Conservation (phyloP, 2,329 filamentous ascomycete genomes). For the Fusarium guadeloupense region DNA sequence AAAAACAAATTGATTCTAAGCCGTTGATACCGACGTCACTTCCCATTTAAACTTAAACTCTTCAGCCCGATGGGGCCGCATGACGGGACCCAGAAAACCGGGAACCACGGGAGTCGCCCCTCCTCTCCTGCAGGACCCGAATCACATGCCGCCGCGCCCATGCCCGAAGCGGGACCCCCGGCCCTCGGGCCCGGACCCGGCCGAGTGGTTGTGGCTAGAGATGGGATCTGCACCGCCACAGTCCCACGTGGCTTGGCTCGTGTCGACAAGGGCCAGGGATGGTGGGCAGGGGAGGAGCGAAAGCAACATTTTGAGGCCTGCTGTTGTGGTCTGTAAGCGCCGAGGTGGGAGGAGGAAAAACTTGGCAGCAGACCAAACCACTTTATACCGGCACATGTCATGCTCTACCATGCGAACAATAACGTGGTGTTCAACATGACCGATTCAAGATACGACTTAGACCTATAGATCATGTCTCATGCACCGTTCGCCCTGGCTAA, state of each 20-base stretch:
- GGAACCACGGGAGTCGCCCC: conserved; percentile 20
- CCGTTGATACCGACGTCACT: conserved; percentile 19
- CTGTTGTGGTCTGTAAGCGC: conserved; percentile 15
- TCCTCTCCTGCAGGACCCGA: conserved; percentile 31
- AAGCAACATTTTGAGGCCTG: conserved; percentile 29
- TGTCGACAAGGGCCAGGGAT: too few species aligned
- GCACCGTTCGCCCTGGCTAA: background rate
- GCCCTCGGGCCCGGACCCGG: conserved; percentile 32
- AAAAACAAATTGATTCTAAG: conserved; percentile 11
- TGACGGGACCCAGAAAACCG: conserved; percentile 23
- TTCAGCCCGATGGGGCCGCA: conserved; percentile 15
- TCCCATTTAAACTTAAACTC: background rate
- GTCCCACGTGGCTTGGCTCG: conserved; percentile 35
- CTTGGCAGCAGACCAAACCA: conserved; percentile 36
- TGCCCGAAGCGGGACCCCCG: conserved; percentile 38
- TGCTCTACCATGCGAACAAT: conserved; percentile 11
- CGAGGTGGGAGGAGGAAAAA: conserved; percentile 4
- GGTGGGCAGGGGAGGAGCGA: conserved; percentile 16
- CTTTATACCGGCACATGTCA: conserved; percentile 10
- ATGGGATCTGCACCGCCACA: conserved; percentile 33
- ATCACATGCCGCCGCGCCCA: conserved; percentile 37
- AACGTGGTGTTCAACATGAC: conserved; percentile 10
- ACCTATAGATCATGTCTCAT: background rate
- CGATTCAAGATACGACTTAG: conserved; percentile 7
- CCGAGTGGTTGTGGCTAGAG: conserved; percentile 32